Evolutionary conservation across 257 asterid genomes (phyloP), one percentile per base, ranked within the genome.

Genomic region (Sherardia arvensis): DNA sequence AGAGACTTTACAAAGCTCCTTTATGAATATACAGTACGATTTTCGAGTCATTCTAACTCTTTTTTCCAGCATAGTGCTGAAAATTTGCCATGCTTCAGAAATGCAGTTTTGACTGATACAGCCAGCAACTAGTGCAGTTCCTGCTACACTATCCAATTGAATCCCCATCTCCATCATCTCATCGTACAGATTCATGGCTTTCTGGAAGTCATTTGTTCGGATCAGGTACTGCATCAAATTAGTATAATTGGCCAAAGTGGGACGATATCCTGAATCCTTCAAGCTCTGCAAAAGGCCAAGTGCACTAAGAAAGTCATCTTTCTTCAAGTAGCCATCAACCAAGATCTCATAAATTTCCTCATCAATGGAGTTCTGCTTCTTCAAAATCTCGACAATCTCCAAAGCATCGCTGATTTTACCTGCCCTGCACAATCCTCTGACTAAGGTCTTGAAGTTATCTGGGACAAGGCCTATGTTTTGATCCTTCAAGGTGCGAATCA

Each of bases 301-400:
- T 23, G 96, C 94, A 71, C 77, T 74, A 1, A 77, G 65, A 68
- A 78, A 67, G 67, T 84, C 80, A 56, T 84, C 79, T 76, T 84
- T 81, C 62, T 77, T 71, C 84, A 91, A 75, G 76, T 73, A 79
- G 6, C 85, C 68, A 60, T 76, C 71, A 23, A 91, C 72, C 61
- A 88, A 74, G 69, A 75, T 74, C 40, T 71, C 84, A 36, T 81
- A 83, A 26, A 84, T 73, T 54, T 79, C 79, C 27, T 30, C 77
- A 64, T 72, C 74, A 40, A 77, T 69, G 26, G 73, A 72, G 27
- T 76, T 70, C 73, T 67, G 79, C 71, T 70, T 84, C 85, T 91
- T 84, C 84, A 86, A 59, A 62, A 91, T 91, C 69, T 86, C 90
- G 53, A 88, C 82, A 30, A 91, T 81, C 78, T 91, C 98, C 71